Conservation (phyloP, 805 yeast species). For the Limtongia smithiae region DNA sequence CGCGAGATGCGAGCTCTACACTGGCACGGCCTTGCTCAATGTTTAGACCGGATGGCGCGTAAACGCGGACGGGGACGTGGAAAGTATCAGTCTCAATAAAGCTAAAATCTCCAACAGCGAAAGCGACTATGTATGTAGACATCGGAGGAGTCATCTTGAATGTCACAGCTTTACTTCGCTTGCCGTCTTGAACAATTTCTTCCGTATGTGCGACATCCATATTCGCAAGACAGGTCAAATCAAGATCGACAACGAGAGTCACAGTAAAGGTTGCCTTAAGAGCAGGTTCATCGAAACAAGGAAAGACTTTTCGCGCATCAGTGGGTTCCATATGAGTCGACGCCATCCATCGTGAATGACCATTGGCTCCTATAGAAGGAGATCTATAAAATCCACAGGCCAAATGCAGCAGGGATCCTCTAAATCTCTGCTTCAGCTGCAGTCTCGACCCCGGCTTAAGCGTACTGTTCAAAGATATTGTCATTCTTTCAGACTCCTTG, state of each 20-base stretch:
- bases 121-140: slow-evolving; percentile 73
- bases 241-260: slow-evolving; percentile 49
- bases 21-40: slow-evolving; percentile 60
- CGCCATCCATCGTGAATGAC: slow-evolving; percentile 54
- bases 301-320: slow-evolving; percentile 74
- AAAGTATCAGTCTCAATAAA: slow-evolving; percentile 55
- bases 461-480: slow-evolving; percentile 51
- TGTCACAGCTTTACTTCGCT: slow-evolving; percentile 46
- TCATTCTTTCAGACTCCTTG: slow-evolving; percentile 59
- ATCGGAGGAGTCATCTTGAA: slow-evolving; percentile 66
- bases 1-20: slow-evolving; percentile 59
- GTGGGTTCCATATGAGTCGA: slow-evolving; percentile 74
- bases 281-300: slow-evolving; percentile 70
- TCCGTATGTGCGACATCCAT: slow-evolving; percentile 56
- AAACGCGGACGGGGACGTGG: slow-evolving; percentile 64
- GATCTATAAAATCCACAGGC: slow-evolving; percentile 54
- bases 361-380: slow-evolving; percentile 52
- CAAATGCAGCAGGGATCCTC: slow-evolving; percentile 59
- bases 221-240: slow-evolving; percentile 60
- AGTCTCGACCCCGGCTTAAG: slow-evolving; percentile 42
- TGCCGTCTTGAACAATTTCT: slow-evolving; percentile 39
- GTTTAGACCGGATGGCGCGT: slow-evolving; percentile 67
- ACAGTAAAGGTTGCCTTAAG: slow-evolving; percentile 64
- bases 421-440: slow-evolving; percentile 51
- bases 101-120: slow-evolving; percentile 63